Evolutionary conservation across 441 rosid species (phyloP).

Genomic region (Kokia cookei): DNA sequence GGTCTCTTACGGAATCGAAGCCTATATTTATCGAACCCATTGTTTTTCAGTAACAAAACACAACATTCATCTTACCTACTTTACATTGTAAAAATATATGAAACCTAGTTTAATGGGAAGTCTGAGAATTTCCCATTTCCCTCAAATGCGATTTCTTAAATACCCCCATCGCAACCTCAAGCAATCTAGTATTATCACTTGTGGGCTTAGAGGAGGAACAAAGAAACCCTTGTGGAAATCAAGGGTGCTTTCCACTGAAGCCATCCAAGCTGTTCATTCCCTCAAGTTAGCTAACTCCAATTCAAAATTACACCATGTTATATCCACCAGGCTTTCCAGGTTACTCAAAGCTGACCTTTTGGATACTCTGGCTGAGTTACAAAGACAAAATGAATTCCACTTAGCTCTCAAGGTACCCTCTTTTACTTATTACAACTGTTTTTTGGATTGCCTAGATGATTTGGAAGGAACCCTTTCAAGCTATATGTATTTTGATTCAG

Average conservation of each 20-base stretch:
- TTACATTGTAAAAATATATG: background rate
- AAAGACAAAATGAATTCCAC: slow-evolving; percentile 40
- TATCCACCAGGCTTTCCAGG: slow-evolving; percentile 31
- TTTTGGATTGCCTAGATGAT: background rate
- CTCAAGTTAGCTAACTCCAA: slow-evolving; percentile 48
- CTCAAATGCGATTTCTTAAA: background rate
- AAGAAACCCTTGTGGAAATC: slow-evolving; percentile 42
- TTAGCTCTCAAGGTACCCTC: slow-evolving; percentile 42
- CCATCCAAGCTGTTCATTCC: slow-evolving; percentile 53
- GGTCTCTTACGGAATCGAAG: too few relatives aligned
- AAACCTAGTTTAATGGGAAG: background rate
- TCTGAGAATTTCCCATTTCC: background rate
- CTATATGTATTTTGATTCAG: background rate
- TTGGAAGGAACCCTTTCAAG: background rate
- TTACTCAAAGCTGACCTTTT: slow-evolving; percentile 50
- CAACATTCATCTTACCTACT: background rate
- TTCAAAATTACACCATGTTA: slow-evolving; percentile 25
- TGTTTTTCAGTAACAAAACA: background rate
- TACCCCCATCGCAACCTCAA: background rate
- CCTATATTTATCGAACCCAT: background rate
- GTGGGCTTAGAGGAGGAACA: slow-evolving; percentile 35
- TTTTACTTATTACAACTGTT: background rate
- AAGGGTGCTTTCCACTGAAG: slow-evolving; percentile 47
- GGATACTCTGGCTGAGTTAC: slow-evolving; percentile 40
- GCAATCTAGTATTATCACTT: slow-evolving; percentile 13